These are phyloP conservation scores for Pelargonium fulgidum DNA, from an alignment of 441 rosid genomes.

Conservation along the genomic window DNA sequence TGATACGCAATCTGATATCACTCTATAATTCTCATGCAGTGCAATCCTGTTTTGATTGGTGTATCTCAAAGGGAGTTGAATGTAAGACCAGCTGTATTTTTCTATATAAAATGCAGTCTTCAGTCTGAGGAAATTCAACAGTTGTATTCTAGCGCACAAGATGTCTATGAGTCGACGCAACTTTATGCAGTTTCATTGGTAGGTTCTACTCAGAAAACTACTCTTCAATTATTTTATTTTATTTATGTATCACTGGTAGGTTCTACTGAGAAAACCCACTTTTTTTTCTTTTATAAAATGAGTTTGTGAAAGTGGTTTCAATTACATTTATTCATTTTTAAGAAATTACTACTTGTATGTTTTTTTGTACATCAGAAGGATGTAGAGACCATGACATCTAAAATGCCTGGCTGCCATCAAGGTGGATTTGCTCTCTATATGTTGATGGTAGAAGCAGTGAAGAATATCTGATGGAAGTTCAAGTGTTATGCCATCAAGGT, in stretches of 20 bases:
- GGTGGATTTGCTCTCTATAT: constrained; percentile 81
- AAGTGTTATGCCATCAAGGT: no score
- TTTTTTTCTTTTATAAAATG: not conserved
- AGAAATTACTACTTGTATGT: not conserved
- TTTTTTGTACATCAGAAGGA: constrained; percentile 41
- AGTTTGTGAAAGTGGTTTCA: not conserved
- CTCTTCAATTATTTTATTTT: not conserved
- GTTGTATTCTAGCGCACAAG: constrained; percentile 65
- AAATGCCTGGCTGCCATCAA: constrained; percentile 93
- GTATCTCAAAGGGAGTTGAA: constrained; percentile 65
- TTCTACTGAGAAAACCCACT: no score
- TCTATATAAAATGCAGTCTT: constrained; percentile 62
- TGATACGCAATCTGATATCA: not conserved
- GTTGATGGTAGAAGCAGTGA: constrained; percentile 49
- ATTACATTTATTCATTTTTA: not conserved
- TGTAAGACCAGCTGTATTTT: constrained; percentile 78
- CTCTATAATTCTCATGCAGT: constrained; percentile 34
- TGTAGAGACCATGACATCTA: constrained; percentile 50
- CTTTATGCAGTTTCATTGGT: constrained; percentile 68
- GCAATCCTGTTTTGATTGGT: constrained; percentile 59
- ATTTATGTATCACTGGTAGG: no score
- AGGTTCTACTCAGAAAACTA: constrained; percentile 19
- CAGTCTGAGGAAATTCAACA: constrained; percentile 60
- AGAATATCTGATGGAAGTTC: constrained; percentile 23
- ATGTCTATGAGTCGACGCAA: constrained; percentile 81